Percentiles rank a stretch among this genome's conserved stretches.
phyloP scores from a whole-genome alignment of 495 filamentous ascomycete species.

The Thermothielavioides terrestris region DNA sequence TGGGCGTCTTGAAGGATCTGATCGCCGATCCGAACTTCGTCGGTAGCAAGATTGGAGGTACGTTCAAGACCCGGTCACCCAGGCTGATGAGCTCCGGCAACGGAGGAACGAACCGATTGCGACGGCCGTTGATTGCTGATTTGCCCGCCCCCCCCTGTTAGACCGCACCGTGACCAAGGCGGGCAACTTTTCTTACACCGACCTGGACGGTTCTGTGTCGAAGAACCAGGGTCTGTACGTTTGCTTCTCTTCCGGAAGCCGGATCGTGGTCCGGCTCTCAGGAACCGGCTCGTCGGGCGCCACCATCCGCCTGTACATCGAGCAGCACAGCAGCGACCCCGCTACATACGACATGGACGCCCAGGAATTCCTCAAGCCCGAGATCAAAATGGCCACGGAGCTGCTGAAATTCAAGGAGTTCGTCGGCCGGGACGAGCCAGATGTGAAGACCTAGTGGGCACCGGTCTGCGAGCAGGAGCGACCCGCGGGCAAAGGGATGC shows the following conservation, averaged over 20 bases:
- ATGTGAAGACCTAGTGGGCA: slow-evolving; percentile 73
- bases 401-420: slow-evolving; percentile 85
- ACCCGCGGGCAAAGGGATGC: not conserved
- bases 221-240: slow-evolving; percentile 94
- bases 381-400: slow-evolving; percentile 71
- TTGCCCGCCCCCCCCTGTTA: slow-evolving; percentile 12
- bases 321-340: slow-evolving; percentile 73
- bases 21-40: slow-evolving; percentile 63
- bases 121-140: not conserved
- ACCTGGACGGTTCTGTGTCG: slow-evolving; percentile 89
- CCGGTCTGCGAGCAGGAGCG: not conserved
- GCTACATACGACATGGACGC: slow-evolving; percentile 67
- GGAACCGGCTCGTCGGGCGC: slow-evolving; percentile 92
- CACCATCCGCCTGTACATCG: slow-evolving; percentile 92
- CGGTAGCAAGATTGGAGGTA: slow-evolving; percentile 68
- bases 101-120: too few relatives aligned
- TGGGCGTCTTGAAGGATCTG: slow-evolving; percentile 63
- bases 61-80: slow-evolving; percentile 9
- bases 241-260: slow-evolving; percentile 89
- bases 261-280: slow-evolving; percentile 87
- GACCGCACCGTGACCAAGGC: slow-evolving; percentile 76
- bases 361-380: slow-evolving; percentile 89
- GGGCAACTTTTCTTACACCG: slow-evolving; percentile 94
- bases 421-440: slow-evolving; percentile 81
- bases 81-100: too few relatives aligned